Evolutionary conservation across 352 stramenopile species (phyloP).

Genomic region (Elongisporangium prolatum): DNA sequence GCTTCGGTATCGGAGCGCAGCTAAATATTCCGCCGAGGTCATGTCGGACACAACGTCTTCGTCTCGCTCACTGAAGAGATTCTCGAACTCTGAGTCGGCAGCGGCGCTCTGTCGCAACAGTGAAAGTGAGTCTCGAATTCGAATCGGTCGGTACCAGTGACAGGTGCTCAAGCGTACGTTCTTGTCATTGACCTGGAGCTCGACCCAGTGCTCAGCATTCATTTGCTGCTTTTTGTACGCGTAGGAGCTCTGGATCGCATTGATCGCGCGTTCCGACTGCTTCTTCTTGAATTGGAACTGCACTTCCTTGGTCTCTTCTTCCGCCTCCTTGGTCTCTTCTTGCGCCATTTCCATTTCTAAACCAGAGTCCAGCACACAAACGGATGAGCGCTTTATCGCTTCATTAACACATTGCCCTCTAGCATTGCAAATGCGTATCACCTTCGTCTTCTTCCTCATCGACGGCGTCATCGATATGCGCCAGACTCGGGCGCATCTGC

Average conservation of each 20-base stretch:
- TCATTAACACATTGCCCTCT: neutral
- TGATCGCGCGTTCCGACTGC: conserved; percentile 71
- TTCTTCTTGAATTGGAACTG: conserved; percentile 89
- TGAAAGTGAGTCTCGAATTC: neutral
- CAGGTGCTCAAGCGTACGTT: conserved; percentile 32
- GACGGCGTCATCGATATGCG: conserved; percentile 70
- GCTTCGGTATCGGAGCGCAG: conserved; percentile 65
- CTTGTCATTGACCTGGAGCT: conserved; percentile 68
- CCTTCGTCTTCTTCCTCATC: conserved; percentile 52
- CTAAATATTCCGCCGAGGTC: conserved; percentile 65
- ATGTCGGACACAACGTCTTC: conserved; percentile 66
- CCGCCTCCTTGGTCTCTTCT: conserved; percentile 46
- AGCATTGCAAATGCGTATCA: neutral
- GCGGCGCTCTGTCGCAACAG: conserved; percentile 15
- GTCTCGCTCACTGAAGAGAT: conserved; percentile 79
- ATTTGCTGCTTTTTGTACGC: conserved; percentile 82
- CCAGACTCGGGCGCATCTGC: conserved; percentile 78
- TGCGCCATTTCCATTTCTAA: conserved; percentile 44
- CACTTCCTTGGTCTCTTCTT: conserved; percentile 67
- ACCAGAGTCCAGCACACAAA: neutral
- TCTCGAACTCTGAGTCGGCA: conserved; percentile 74
- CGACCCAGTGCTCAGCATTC: conserved; percentile 71
- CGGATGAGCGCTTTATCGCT: neutral
- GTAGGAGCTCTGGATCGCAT: conserved; percentile 79
- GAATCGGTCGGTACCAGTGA: no score